Evolutionary conservation across 768 basidiomycete genomes (phyloP).

Genomic region (Boletus pseudopeckii): DNA sequence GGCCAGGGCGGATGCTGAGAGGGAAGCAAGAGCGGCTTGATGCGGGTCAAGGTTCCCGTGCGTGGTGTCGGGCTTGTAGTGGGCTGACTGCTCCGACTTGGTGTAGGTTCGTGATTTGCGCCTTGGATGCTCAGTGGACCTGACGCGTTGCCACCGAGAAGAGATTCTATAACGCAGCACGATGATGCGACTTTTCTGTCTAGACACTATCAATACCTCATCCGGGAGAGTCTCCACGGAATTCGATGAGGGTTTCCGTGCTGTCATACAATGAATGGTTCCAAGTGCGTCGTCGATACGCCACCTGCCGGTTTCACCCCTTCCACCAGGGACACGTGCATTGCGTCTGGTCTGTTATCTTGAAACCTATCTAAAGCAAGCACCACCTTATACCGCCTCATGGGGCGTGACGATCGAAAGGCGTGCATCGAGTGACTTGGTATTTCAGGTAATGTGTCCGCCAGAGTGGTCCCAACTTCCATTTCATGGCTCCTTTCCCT

Average conservation of each 20-base stretch:
- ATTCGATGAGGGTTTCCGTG: not conserved
- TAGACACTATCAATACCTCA: conserved; percentile 18
- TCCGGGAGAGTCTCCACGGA: not conserved
- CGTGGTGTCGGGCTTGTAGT: not conserved
- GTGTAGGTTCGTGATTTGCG: conserved; percentile 24
- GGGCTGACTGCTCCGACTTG: not conserved
- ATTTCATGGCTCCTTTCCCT: conserved; percentile 11
- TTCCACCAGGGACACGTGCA: not conserved
- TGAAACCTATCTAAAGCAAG: not conserved
- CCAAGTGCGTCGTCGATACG: not conserved
- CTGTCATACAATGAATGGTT: conserved; percentile 2
- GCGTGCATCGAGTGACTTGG: not conserved
- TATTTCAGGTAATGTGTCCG: conserved; percentile 3
- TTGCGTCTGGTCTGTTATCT: not conserved
- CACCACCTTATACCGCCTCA: not conserved
- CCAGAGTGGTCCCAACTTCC: conserved; percentile 11
- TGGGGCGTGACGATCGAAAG: conserved; percentile 12
- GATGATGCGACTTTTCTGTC: conserved; percentile 10
- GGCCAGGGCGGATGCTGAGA: conserved; percentile 35
- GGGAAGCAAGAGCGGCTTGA: conserved; percentile 19
- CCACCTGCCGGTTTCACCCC: not conserved
- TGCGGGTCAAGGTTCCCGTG: conserved; percentile 1
- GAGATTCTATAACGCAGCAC: conserved; percentile 5
- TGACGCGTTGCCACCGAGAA: conserved; percentile 10
- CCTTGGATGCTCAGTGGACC: not conserved